Conservation (phyloP, 495 filamentous ascomycete genomes). For the Xylaria cubensis region DNA sequence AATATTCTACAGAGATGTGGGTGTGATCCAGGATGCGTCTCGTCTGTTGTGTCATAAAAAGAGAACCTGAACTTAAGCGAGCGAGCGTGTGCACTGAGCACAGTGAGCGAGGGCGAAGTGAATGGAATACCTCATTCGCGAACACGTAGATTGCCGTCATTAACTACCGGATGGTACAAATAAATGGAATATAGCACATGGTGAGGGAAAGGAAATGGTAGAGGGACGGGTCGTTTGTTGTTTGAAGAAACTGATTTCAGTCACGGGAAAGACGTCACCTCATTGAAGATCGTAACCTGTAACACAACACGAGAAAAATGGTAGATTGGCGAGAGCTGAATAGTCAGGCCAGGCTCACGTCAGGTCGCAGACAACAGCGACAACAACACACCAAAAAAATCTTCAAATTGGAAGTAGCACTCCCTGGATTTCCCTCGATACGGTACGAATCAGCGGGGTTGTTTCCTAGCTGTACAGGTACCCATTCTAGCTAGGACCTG, state of each 20-base stretch:
- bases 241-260: constrained; percentile 4
- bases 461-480: not conserved
- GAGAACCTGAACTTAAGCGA: constrained; percentile 25
- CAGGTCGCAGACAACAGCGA: constrained; percentile 21
- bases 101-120: constrained; percentile 6
- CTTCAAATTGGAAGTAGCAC: not conserved
- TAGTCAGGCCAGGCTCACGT: constrained; percentile 7
- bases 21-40: constrained; percentile 16
- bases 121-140: not conserved
- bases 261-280: constrained; percentile 12
- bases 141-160: constrained; percentile 8
- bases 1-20: constrained; percentile 15
- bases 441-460: not conserved
- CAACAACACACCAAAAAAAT: not conserved
- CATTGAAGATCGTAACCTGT: not conserved
- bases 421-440: not conserved
- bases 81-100: not conserved
- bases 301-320: constrained; percentile 14
- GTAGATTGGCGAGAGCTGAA: constrained; percentile 3
- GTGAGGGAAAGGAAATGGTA: constrained; percentile 2
- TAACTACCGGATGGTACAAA: constrained; percentile 14
- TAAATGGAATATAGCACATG: constrained; percentile 15
- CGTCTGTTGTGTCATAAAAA: constrained; percentile 13
- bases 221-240: constrained; percentile 23
- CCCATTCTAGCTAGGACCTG: not conserved